phyloP scores from a whole-genome alignment of 1,284 basidiomycete species.

The Cystobasidium pallidum region DNA sequence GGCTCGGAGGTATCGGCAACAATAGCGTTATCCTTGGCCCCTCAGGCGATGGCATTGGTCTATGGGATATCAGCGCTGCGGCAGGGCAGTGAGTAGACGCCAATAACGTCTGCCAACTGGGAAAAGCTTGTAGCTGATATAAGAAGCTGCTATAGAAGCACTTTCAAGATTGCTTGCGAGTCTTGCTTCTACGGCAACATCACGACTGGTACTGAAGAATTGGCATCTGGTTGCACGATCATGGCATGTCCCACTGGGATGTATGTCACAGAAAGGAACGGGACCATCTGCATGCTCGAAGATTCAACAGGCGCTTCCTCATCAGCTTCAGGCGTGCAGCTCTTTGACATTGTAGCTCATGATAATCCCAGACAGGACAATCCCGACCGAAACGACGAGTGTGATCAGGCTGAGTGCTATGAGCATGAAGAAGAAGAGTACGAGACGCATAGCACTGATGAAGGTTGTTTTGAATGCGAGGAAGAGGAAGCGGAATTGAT shows the following conservation, averaged over 20 bases:
- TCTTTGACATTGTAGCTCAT: conserved; percentile 5
- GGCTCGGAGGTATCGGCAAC: conserved; percentile 3
- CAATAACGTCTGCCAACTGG: background rate
- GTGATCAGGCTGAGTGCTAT: background rate
- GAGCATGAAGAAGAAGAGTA: background rate
- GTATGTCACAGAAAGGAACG: background rate
- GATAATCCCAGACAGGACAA: background rate
- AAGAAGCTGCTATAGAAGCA: background rate
- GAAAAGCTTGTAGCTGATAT: background rate
- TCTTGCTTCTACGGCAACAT: background rate
- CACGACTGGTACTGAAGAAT: background rate
- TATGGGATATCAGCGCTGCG: conserved; percentile 6
- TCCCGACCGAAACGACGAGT: background rate
- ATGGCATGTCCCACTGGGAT: background rate
- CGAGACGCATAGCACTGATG: background rate
- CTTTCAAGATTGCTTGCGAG: conserved; percentile 4
- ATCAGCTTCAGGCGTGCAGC: background rate
- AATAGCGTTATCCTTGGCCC: conserved; percentile 14
- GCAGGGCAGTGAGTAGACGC: background rate
- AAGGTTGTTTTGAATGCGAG: background rate
- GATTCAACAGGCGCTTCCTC: background rate
- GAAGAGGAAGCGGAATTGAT: background rate
- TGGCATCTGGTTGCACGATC: conserved; percentile 8
- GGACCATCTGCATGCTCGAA: background rate
- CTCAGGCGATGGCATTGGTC: background rate